Evolutionary conservation across 345 rosid genomes (phyloP), one percentile per base, ranked within the genome.

Genomic region (Eucalyptus viminalis): DNA sequence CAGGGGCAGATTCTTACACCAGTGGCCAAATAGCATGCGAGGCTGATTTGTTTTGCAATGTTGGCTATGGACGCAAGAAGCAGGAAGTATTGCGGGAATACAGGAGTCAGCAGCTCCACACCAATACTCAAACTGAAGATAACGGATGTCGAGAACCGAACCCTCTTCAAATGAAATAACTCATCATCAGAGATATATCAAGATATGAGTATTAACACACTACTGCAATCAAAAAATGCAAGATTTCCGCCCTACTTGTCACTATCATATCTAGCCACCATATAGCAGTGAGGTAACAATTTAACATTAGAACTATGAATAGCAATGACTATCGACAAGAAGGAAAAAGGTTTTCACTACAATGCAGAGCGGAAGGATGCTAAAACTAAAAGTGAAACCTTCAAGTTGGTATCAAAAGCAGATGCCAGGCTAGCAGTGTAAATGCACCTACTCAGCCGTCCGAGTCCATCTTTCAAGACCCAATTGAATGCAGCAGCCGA

Each of bases 401-500:
- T 97, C 91, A 97, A 93, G 92, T 97, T 97, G 56, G 98, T 95
- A 88, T 96, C 99, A 89, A 97, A 97, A 51, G 98, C 96, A 86
- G 98, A 95, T 51, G 99, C 96, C 83, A 95, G 92, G 91, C 95
- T 96, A 86, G 99, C 98, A 45, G 99, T 97, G 89, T 97, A 97
- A 90, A 97, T 94, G 93, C 99, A 96, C 93, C 98, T 95, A 89
- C 98, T 92, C 58, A 97, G 90, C 87, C 98, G 88, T 88, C 99
- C 99, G 87, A 97, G 97, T 40, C 98, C 99, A 88, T 97, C 98
- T 92, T 97, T 97, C 89, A 97, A 91, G 86, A 96, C 95, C 99
- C 98, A 97, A 88, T 97, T 97, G 88, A 96, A 92, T 22, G 99
- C 99, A 88, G 99, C 98, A 67, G 99, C 97, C 37, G 98, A 94